phyloP scores from a whole-genome alignment of 2,329 filamentous ascomycete genomes.

The Xylaria sp. region DNA sequence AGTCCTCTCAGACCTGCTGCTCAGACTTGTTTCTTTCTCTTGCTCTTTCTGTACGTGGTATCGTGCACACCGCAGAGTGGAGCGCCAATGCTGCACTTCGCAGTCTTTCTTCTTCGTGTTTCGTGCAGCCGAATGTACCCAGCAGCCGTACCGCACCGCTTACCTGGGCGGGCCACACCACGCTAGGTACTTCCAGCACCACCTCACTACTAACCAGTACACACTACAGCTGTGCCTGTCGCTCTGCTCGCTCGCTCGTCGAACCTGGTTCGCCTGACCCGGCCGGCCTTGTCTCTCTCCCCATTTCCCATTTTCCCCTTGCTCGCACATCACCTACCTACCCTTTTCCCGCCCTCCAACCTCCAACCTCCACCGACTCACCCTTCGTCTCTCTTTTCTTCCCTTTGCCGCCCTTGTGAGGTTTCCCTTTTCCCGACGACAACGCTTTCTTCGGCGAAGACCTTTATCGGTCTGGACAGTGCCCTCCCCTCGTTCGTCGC shows the following conservation, averaged over 20 bases:
- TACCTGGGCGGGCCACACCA: slow-evolving; percentile 10
- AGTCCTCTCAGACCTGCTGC: slow-evolving; percentile 8
- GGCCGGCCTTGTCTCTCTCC: neutral
- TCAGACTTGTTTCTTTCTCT: slow-evolving; percentile 19
- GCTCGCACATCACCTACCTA: slow-evolving; percentile 41
- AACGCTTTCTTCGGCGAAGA: slow-evolving; percentile 46
- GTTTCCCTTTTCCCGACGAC: slow-evolving; percentile 49
- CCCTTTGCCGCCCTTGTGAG: slow-evolving; percentile 50
- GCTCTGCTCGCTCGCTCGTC: slow-evolving; percentile 3
- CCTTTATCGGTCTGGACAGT: slow-evolving; percentile 43
- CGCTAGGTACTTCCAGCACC: slow-evolving; percentile 6
- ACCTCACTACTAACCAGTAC: neutral
- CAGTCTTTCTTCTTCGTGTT: slow-evolving; percentile 33
- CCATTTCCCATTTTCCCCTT: slow-evolving; percentile 48
- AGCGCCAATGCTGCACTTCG: slow-evolving; percentile 18
- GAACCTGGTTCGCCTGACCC: slow-evolving; percentile 12
- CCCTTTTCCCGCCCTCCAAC: slow-evolving; percentile 45
- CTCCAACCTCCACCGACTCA: slow-evolving; percentile 43
- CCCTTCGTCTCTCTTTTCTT: slow-evolving; percentile 49
- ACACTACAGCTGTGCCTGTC: neutral
- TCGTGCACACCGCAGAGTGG: slow-evolving; percentile 32
- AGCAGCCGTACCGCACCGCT: slow-evolving; percentile 25
- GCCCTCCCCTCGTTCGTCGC: slow-evolving; percentile 41
- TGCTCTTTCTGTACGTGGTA: slow-evolving; percentile 30
- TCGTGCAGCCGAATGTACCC: slow-evolving; percentile 9